Percentiles rank a stretch among this genome's conserved stretches.
phyloP scores from a whole-genome alignment of 2,329 filamentous ascomycete species.

The Rutstroemia sydowiana region DNA sequence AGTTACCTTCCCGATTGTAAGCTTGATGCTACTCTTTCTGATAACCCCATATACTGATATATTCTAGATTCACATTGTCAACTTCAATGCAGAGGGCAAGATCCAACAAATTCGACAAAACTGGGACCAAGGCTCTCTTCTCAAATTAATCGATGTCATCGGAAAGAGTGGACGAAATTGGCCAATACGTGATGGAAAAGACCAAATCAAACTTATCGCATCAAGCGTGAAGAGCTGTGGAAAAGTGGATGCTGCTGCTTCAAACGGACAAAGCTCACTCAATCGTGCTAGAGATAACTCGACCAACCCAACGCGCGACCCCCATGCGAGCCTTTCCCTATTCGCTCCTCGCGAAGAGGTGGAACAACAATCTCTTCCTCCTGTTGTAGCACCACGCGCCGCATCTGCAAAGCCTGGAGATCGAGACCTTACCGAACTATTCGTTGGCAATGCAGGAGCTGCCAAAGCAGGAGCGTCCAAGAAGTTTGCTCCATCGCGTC shows the following conservation, averaged over 20 bases:
- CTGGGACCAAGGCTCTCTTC: slow-evolving; percentile 90
- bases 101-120: slow-evolving; percentile 82
- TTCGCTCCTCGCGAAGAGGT: slow-evolving; percentile 63
- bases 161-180: slow-evolving; percentile 85
- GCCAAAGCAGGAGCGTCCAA: slow-evolving; percentile 51
- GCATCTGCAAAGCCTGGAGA: slow-evolving; percentile 62
- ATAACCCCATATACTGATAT: slow-evolving; percentile 12
- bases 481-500: slow-evolving; percentile 54
- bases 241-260: slow-evolving; percentile 26
- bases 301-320: slow-evolving; percentile 50
- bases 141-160: slow-evolving; percentile 92
- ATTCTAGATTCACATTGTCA: slow-evolving; percentile 74
- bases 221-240: slow-evolving; percentile 47
- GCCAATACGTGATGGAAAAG: slow-evolving; percentile 83
- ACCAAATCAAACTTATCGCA: slow-evolving; percentile 73
- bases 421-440: slow-evolving; percentile 64
- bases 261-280: slow-evolving; percentile 30
- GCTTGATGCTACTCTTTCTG: slow-evolving; percentile 30
- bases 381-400: slow-evolving; percentile 56
- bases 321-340: slow-evolving; percentile 65
- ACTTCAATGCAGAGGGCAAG: slow-evolving; percentile 68
- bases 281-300: slow-evolving; percentile 45
- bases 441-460: slow-evolving; percentile 41
- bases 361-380: slow-evolving; percentile 39
- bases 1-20: slow-evolving; percentile 73